Percentiles rank a stretch among this genome's conserved stretches.
phyloP scores from a whole-genome alignment of 306 rosid genomes.

The Begonia fuchsioides region DNA sequence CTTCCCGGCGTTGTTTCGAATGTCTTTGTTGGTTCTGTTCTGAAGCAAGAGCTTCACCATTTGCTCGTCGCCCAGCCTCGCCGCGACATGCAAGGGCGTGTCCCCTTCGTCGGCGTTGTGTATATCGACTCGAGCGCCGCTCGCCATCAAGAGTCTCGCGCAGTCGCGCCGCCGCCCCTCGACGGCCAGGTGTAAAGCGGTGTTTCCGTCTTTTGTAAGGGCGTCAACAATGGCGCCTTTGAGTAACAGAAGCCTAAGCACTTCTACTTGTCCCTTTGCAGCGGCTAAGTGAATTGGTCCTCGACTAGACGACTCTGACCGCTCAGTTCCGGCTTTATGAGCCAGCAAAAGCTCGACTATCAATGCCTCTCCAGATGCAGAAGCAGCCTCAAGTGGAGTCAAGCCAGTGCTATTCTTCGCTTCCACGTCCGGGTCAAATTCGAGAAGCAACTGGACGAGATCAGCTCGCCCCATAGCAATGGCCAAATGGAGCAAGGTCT shows the following conservation, averaged over 20 bases:
- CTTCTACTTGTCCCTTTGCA: conserved; percentile 47
- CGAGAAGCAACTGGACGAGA: conserved; percentile 58
- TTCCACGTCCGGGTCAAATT: conserved; percentile 50
- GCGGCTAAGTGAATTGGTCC: conserved; percentile 58
- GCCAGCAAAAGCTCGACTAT: conserved; percentile 73
- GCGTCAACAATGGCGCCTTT: conserved; percentile 54
- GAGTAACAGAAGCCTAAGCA: conserved; percentile 48
- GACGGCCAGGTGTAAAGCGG: conserved; percentile 61
- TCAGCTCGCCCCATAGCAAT: conserved; percentile 39
- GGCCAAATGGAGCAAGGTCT: conserved; percentile 44
- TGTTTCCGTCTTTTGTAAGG: conserved; percentile 39
- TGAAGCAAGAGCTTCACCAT: conserved; percentile 55
- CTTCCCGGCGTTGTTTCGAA: conserved; percentile 35
- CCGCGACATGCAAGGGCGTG: conserved; percentile 55
- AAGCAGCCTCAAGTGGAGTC: conserved; percentile 54
- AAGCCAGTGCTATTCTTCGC: conserved; percentile 26
- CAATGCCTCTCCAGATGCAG: conserved; percentile 32
- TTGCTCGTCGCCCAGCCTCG: conserved; percentile 51
- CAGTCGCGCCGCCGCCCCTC: conserved; percentile 44
- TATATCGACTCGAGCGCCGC: conserved; percentile 30
- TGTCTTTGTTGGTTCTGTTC: conserved; percentile 52
- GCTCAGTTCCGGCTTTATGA: conserved; percentile 35
- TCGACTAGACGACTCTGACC: conserved; percentile 25
- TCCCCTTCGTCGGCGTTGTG: conserved; percentile 33
- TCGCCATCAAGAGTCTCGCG: conserved; percentile 44